phyloP scores from a whole-genome alignment of 306 rosid genomes.

The Trichosanthes cucumerina region DNA sequence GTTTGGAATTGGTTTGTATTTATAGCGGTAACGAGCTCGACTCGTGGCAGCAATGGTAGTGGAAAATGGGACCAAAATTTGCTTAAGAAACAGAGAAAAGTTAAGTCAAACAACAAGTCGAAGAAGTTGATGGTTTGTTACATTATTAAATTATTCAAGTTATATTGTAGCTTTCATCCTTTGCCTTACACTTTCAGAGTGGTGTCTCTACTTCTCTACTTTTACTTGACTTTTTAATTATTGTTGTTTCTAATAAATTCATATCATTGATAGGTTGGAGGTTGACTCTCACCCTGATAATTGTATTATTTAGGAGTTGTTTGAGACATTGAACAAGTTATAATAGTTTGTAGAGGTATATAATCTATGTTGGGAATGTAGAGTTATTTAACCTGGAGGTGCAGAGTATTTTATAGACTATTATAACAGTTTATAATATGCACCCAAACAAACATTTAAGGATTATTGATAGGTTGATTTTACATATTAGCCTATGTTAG shows the following conservation, averaged over 20 bases:
- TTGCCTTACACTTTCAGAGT: background rate
- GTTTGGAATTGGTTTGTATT: background rate
- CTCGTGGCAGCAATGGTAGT: background rate
- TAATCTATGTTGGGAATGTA: too few species aligned
- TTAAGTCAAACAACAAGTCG: background rate
- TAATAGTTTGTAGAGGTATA: too few species aligned
- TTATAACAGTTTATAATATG: too few species aligned
- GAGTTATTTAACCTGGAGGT: too few species aligned
- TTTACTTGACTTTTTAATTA: background rate
- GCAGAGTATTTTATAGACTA: too few species aligned
- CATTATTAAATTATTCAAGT: background rate
- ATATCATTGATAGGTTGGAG: too few species aligned
- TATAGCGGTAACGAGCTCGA: background rate
- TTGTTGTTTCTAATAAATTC: background rate
- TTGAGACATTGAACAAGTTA: too few species aligned
- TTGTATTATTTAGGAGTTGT: too few species aligned
- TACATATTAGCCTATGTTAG: too few species aligned
- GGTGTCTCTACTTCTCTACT: background rate
- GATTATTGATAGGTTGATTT: too few species aligned
- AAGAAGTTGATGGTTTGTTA: background rate
- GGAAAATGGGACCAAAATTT: background rate
- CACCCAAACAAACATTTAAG: too few species aligned
- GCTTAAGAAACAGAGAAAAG: background rate
- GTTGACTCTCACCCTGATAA: too few species aligned
- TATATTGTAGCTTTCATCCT: background rate